Evolutionary conservation across 2,329 filamentous ascomycete species (phyloP).

Genomic region (Diaporthe vexans): DNA sequence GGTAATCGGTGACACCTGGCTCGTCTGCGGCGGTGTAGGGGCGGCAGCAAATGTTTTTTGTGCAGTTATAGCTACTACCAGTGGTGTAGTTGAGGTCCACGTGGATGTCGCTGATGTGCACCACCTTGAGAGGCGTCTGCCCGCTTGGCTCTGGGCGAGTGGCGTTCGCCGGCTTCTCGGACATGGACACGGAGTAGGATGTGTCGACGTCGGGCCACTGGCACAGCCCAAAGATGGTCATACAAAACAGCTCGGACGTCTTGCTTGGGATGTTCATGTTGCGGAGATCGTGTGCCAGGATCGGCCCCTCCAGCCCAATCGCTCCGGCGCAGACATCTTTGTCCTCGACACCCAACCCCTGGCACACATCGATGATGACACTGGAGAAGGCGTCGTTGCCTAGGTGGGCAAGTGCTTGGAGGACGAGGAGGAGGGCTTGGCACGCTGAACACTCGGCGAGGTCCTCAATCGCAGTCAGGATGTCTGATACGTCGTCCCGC

Average conservation of each 20-base stretch:
- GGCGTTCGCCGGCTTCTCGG: slow-evolving; percentile 52
- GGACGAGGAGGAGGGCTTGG: slow-evolving; percentile 35
- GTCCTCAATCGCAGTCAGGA: slow-evolving; percentile 38
- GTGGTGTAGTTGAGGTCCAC: slow-evolving; percentile 68
- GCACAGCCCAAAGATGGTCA: slow-evolving; percentile 68
- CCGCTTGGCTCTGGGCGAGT: slow-evolving; percentile 58
- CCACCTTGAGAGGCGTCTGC: slow-evolving; percentile 63
- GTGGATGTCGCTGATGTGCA: slow-evolving; percentile 73
- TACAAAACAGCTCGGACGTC: slow-evolving; percentile 66
- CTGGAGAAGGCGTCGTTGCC: slow-evolving; percentile 53
- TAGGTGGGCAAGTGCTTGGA: slow-evolving; percentile 37
- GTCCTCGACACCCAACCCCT: slow-evolving; percentile 59
- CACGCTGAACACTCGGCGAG: slow-evolving; percentile 39
- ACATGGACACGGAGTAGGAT: slow-evolving; percentile 60
- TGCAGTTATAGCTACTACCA: slow-evolving; percentile 68
- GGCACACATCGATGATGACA: slow-evolving; percentile 53
- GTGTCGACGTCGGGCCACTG: slow-evolving; percentile 60
- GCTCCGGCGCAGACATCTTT: slow-evolving; percentile 68
- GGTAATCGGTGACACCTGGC: slow-evolving; percentile 62
- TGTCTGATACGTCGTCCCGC: slow-evolving; percentile 30
- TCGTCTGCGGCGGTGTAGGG: slow-evolving; percentile 61
- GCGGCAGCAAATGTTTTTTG: slow-evolving; percentile 72
- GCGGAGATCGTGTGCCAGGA: slow-evolving; percentile 64
- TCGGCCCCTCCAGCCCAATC: slow-evolving; percentile 65
- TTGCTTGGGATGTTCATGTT: slow-evolving; percentile 62